phyloP scores from a whole-genome alignment of 441 rosid genomes.

The Populus hybrid region DNA sequence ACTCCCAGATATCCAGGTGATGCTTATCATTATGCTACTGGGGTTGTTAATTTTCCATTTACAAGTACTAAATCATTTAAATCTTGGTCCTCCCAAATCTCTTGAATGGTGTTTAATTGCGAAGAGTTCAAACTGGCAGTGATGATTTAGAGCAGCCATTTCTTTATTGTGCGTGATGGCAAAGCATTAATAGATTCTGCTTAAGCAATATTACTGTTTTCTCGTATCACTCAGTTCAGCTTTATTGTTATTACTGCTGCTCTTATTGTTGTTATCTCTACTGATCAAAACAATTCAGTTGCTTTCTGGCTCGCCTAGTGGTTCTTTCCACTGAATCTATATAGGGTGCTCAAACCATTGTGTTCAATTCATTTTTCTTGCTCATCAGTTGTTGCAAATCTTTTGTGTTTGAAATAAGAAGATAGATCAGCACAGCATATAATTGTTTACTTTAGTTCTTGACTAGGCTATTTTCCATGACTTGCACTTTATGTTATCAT shows the following conservation, averaged over 20 bases:
- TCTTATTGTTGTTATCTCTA: not conserved
- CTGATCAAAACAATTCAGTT: not conserved
- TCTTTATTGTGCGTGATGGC: not conserved
- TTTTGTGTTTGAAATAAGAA: not conserved
- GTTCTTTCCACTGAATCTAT: not conserved
- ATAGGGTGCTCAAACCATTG: not conserved
- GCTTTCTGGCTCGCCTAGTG: not conserved
- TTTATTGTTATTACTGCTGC: not conserved
- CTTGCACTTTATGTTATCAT: not conserved
- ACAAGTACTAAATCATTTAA: not conserved
- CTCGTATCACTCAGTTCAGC: not conserved
- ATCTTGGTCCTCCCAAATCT: not conserved
- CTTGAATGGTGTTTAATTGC: not conserved
- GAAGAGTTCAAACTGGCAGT: not conserved
- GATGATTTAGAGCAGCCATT: not conserved
- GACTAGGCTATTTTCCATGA: not conserved
- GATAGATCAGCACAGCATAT: not conserved
- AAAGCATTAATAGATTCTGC: not conserved
- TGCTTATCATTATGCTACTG: conserved; percentile 7
- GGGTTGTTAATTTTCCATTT: not conserved
- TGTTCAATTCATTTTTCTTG: not conserved
- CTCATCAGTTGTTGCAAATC: not conserved
- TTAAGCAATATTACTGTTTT: not conserved
- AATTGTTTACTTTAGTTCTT: not conserved
- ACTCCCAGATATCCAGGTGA: conserved; percentile 87